phyloP scores from a whole-genome alignment of 2,329 filamentous ascomycete genomes.

The Hypoxylon rubiginosum region DNA sequence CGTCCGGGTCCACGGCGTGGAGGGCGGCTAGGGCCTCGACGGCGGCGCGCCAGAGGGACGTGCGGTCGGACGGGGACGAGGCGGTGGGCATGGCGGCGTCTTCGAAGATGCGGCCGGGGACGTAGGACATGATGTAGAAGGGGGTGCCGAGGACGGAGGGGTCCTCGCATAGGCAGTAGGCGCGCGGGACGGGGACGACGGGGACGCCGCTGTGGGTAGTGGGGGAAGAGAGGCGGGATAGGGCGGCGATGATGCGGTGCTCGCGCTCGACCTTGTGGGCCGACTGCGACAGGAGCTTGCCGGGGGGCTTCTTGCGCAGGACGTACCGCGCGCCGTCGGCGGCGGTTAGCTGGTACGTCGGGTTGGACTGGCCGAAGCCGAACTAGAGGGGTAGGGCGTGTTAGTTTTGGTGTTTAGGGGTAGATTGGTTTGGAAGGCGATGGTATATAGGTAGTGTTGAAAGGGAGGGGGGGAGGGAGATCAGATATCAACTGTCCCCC shows the following conservation, averaged over 20 bases:
- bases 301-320: slow-evolving; percentile 98
- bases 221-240: slow-evolving; percentile 57
- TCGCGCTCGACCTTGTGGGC: slow-evolving; percentile 98
- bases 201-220: too few species aligned
- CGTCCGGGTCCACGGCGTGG: slow-evolving; percentile 77
- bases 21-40: slow-evolving; percentile 86
- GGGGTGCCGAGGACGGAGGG: slow-evolving; percentile 83
- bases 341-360: slow-evolving; percentile 91
- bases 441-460: too few species aligned
- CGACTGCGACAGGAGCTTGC: slow-evolving; percentile 89
- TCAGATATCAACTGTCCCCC: too few species aligned
- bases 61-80: slow-evolving; percentile 76
- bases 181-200: slow-evolving; percentile 87
- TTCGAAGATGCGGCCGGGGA: slow-evolving; percentile 93
- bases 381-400: slow-evolving; percentile 74
- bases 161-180: slow-evolving; percentile 90
- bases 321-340: slow-evolving; percentile 80
- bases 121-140: slow-evolving; percentile 98
- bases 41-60: slow-evolving; percentile 87
- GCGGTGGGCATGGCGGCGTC: slow-evolving; percentile 80
- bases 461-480: too few species aligned
- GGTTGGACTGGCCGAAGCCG: slow-evolving; percentile 96
- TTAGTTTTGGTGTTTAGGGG: slow-evolving; percentile 3
- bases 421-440: not conserved
- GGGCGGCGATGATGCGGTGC: slow-evolving; percentile 88